Conservation (phyloP, 805 yeast genomes). For the Lipomyces orientalis region DNA sequence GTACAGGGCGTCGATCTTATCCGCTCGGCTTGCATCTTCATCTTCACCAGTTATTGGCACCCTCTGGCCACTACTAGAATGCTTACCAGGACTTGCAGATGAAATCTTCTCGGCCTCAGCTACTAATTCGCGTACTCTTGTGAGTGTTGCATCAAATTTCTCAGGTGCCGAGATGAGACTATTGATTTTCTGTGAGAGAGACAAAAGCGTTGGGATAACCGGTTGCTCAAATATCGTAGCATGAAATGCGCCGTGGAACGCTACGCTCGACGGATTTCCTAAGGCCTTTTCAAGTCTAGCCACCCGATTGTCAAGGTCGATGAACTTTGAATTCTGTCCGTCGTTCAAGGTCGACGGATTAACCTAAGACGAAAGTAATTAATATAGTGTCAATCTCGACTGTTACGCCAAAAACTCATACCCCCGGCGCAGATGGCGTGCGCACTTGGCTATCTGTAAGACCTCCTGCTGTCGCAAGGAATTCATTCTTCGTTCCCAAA, state of each 20-base stretch:
- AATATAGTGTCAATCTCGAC: background rate
- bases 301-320: slow-evolving; percentile 23
- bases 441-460: background rate
- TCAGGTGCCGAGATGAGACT: slow-evolving; percentile 20
- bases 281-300: slow-evolving; percentile 24
- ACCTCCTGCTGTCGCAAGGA: background rate
- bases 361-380: background rate
- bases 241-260: slow-evolving; percentile 9
- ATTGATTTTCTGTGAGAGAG: slow-evolving; percentile 23
- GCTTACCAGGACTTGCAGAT: background rate
- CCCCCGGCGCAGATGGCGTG: background rate
- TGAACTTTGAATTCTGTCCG: background rate
- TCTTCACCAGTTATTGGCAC: background rate
- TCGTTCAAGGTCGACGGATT: slow-evolving; percentile 3
- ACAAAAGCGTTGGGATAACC: slow-evolving; percentile 21
- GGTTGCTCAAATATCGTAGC: slow-evolving; percentile 25
- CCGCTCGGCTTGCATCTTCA: background rate
- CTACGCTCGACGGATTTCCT: slow-evolving; percentile 20
- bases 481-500: background rate
- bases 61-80: background rate
- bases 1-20: slow-evolving; percentile 16
- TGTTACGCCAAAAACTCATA: background rate
- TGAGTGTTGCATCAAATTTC: slow-evolving; percentile 3
- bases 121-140: background rate
- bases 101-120: background rate